Evolutionary conservation across 495 filamentous ascomycete genomes (phyloP), one percentile per base, ranked within the genome.

Genomic region (Rhypophila decipiens): DNA sequence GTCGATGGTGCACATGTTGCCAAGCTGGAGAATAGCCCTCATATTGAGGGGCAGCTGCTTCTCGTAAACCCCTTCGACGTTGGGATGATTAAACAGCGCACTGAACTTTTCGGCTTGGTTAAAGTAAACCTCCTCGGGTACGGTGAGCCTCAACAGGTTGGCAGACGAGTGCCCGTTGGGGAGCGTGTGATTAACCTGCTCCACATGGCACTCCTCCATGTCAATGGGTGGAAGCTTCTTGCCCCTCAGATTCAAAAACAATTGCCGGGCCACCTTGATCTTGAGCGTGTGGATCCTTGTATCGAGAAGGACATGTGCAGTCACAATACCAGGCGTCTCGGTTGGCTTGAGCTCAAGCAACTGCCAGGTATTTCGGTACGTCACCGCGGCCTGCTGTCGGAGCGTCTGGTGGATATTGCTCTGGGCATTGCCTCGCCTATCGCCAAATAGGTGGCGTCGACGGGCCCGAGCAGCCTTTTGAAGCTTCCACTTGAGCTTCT

Each of bases 401-500:
- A 99, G 96, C 48, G 86, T 86, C 49, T 82, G 83, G 46, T 91
- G 86, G 57, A 98, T 82, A 18, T 84, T 83, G 63, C 86, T 87
- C 18, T 80, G 74, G 37, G 78, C 71, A 51, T 79, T 82, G 10
- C 75, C 77, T 39, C 86, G 83, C 15, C 69, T 67, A 52, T 99
- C 91, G 24, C 93, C 93, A 57, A 97, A 99, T 3, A 97, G 73
- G 59, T 99, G 93, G 35, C 90, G 79, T 38, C 93, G 79, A 10
- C 93, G 85, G 56, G 84, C 76, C 34, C 91, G 79, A 34, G 93
- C 90, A 64, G 95, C 87, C 58, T 88, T 94, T 63, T 99, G 93
- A 22, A 99, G 86, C 68, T 89, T 96, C 93, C 93, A 99, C 63
- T 99, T 99, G 68, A 89, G 80, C 66, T 99, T 99, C 60, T 99